Evolutionary conservation across 2,329 filamentous ascomycete genomes (phyloP), one percentile per base, ranked within the genome.

Genomic region (Falciphora oryzae): DNA sequence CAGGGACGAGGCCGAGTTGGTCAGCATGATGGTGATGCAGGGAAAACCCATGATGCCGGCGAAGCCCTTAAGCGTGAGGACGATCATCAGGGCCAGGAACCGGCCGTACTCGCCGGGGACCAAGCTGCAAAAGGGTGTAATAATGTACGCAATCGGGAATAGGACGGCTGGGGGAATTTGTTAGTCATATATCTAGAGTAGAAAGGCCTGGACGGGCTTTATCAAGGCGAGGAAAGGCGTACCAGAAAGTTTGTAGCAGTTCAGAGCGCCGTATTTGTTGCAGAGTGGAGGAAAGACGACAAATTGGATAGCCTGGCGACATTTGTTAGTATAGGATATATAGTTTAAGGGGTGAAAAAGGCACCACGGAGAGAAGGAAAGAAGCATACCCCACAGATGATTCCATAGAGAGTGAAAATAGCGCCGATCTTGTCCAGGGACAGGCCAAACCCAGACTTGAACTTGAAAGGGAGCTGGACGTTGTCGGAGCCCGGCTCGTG

Each of bases 11-110:
- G 92, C 92, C 13, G 89, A 92, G 76, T 97, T 97, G 32, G 93
- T 97, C 53, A 98, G 83, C 61, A 98, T 81, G 70, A 98, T 97
- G 7, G 92, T 96, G 31, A 85, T 89, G 71, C 91, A 95, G 0
- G 95, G 94, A 74, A 97, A 97, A 0, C 90, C 90, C 71, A 97
- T 89, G 68, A 96, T 95, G 66, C 88, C 87, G 56, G 84, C 85
- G 64, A 90, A 83, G 13, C 89, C 89, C 74, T 96, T 96, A 71
- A 88, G 69, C 57, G 91, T 76, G 80, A 97, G 87, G 53, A 96
- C 78, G 0, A 76, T 65, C 64, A 93, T 81, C 62, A 96, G 80
- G n/a, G 79, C 83, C 1, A 79, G 75, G 70, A 90, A 84, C 63
- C 91, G 89, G 3, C 71, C 59, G 0, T 66, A 69, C 0, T 73